Evolutionary conservation across 208 protist species (phyloP), one percentile per base, ranked within the genome.

Genomic region (Trypanosoma theileri): DNA sequence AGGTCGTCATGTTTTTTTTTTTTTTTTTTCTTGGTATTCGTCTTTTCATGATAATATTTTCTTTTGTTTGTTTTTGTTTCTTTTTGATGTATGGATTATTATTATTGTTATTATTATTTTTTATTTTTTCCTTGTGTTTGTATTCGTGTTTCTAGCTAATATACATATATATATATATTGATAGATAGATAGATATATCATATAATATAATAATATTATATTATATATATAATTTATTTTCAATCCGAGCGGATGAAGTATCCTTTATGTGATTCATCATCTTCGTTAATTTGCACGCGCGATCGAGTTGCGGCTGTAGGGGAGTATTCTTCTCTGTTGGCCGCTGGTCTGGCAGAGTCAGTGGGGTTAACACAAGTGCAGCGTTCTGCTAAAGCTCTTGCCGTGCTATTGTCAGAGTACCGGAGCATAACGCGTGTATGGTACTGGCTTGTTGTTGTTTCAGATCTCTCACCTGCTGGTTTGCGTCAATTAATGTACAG

Each of bases 271-370:
- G 45, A 64, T 17, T 41, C 21, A 21, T 46, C 14, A n/a, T 31
- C n/a, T 42, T 45, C 21, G n/a, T 48, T 16, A 16, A 41, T 17
- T 3, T 45, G n/a, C 4, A 81, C 82, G 65, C 85, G 82, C 61
- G 89, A 93, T 70, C 87, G 87, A 22, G 71, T 93, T 56, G 82
- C 84, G 46, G 81, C 81, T 12, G 68, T 93, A 6, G 77, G 85
- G 46, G 81, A 93, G 75, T 95, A 86, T 66, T 58, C 55, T 54
- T 67, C 75, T 51, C 77, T 91, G 83, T 71, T 84, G 16, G 64
- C 86, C 14, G 66, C 69, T 22, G 82, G 77, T 10, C 72, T 87
- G 19, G 80, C 84, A 26, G 60, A 59, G 0, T 71, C 65, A 4
- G 76, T 75, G 48, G 82, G 87, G 41, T 80, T 67, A 60, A 53